Conservation (phyloP, 768 basidiomycete species). For the Infundibulicybe gibba region DNA sequence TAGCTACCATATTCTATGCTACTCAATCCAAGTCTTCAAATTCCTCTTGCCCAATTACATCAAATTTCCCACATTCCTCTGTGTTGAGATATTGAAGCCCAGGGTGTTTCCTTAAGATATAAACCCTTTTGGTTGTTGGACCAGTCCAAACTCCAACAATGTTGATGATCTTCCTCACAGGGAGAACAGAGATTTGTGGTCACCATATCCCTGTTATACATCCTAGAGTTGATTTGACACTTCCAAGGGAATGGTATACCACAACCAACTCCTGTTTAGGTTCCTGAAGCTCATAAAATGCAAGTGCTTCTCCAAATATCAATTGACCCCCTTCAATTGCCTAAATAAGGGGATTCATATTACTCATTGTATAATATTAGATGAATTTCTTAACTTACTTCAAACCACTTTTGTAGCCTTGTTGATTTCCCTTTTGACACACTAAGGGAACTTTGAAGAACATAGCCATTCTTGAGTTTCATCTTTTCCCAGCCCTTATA, state of each 20-base stretch:
- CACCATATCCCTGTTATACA: not conserved
- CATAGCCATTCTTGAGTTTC: no score
- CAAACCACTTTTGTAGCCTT: no score
- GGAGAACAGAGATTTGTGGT: not conserved
- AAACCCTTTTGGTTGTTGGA: not conserved
- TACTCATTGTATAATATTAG: no score
- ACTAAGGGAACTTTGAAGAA: no score
- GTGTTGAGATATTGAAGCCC: slow-evolving; percentile 19
- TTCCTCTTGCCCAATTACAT: no score
- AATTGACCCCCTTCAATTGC: not conserved
- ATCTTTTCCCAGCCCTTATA: no score
- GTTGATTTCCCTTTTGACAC: no score
- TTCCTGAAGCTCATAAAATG: not conserved
- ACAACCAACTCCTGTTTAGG: not conserved
- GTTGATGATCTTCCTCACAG: slow-evolving; percentile 24
- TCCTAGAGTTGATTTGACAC: not conserved
- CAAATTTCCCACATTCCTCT: slow-evolving; percentile 16
- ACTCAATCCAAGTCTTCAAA: no score
- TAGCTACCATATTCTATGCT: no score
- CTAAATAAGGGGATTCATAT: no score
- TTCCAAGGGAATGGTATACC: not conserved
- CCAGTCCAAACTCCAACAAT: slow-evolving; percentile 8
- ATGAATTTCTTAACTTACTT: no score
- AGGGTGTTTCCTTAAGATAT: not conserved
- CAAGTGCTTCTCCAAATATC: no score